Conservation (phyloP, 352 stramenopile genomes). For the Pythium sukuiense region DNA sequence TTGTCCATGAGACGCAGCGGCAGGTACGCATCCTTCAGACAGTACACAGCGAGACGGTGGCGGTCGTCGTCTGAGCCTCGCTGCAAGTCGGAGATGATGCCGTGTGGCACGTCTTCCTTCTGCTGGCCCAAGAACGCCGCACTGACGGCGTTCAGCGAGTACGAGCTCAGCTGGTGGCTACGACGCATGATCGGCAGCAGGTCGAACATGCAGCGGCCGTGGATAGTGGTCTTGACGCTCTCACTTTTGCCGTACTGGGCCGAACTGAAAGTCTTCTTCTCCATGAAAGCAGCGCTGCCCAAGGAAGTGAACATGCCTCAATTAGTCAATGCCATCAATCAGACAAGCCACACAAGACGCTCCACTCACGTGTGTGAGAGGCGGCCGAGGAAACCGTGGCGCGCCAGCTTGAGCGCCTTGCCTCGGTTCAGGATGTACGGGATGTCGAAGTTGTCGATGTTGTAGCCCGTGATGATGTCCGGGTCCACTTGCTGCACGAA, state of each 20-base stretch:
- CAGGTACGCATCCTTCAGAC: constrained; percentile 98
- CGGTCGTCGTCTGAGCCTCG: constrained; percentile 97
- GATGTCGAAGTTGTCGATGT: constrained; percentile 99
- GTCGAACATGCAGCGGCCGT: constrained; percentile 98
- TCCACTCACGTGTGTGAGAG: constrained; percentile 80
- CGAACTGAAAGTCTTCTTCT: constrained; percentile 98
- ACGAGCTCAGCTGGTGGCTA: constrained; percentile 99
- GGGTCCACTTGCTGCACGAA: constrained; percentile 96
- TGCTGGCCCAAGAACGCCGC: constrained; percentile 97
- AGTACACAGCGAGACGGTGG: constrained; percentile 98
- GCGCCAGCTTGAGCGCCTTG: constrained; percentile 89
- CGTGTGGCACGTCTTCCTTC: constrained; percentile 99
- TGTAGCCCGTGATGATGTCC: constrained; percentile 99
- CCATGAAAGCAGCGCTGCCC: constrained; percentile 79
- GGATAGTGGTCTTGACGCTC: constrained; percentile 98
- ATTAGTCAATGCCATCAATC: not conserved
- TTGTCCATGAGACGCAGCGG: constrained; percentile 98
- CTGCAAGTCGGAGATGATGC: constrained; percentile 96
- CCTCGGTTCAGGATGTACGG: constrained; percentile 98
- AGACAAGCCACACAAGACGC: not conserved
- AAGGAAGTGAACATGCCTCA: not conserved
- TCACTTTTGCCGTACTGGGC: constrained; percentile 97
- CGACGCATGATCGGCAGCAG: constrained; percentile 99
- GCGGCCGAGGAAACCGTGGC: constrained; percentile 81
- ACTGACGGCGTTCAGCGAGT: constrained; percentile 99